Evolutionary conservation across 306 rosid species (phyloP), one percentile per base, ranked within the genome.

Genomic region (Quillaja saponaria): DNA sequence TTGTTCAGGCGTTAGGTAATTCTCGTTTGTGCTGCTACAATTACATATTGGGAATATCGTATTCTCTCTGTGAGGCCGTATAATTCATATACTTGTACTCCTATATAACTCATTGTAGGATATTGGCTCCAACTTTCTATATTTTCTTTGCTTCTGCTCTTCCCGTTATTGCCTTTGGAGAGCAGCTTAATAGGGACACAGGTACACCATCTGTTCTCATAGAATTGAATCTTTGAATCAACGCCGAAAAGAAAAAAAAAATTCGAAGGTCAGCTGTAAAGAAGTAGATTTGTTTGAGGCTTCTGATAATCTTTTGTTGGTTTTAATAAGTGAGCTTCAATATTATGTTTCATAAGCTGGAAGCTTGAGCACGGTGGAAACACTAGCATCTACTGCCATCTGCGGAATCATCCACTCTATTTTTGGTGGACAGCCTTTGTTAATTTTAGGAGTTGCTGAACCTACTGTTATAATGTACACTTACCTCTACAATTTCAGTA

Each of bases 371-470:
- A 78, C 96, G 1, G 95, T 89, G 58, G 96, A 92, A 68, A 84
- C 99, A 64, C 65, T 92, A 64, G 82, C 95, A 65, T 92, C 99
- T 40, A 89, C 99, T 7, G 96, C 96, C 4, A 62, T 92, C 33
- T 88, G 91, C 63, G 99, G 99, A 74, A 49, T 89, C 63, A 85
- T 89, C 42, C 99, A 92, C 68, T 83, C 99, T 20, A 63, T 92
- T 46, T 37, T 89, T 31, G 99, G 99, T 25, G 99, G 99, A 41
- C 99, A 92, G 39, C 99, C 99, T 37, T 71, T 92, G 83, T 77
- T 92, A 80, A 80, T 92, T 57, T 42, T 92, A 55, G 99, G 99
- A 63, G 99, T 92, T 73, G 99, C 99, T 41, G 99, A 92, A 62
- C 99, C 99, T 8, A 92, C 99, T 20, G 90, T 86, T 47, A 86